Evolutionary conservation across 2,329 filamentous ascomycete species (phyloP).

Genomic region (Penicillium aurantiogriseum): DNA sequence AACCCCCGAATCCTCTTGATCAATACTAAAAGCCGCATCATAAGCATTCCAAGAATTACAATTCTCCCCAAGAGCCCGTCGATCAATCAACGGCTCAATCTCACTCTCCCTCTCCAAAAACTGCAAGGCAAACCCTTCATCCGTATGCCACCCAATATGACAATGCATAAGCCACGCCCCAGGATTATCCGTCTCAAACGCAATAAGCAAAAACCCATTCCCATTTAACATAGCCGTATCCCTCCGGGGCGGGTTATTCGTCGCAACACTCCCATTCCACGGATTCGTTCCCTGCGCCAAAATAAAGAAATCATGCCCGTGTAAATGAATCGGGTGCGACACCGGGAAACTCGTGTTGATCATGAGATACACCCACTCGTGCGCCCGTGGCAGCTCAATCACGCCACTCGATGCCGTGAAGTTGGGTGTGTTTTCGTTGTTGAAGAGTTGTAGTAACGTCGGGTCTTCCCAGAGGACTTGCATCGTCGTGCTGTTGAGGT

Average conservation of each 20-base stretch:
- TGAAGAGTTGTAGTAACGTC: conserved; percentile 27
- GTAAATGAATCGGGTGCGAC: conserved; percentile 64
- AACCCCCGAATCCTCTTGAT: conserved; percentile 12
- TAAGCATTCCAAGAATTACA: conserved; percentile 26
- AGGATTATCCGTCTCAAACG: conserved; percentile 54
- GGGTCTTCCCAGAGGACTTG: conserved; percentile 34
- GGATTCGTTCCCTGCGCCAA: conserved; percentile 52
- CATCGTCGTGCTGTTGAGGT: conserved; percentile 34
- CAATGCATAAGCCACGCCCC: conserved; percentile 44
- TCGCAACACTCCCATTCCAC: conserved; percentile 26
- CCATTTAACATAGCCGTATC: conserved; percentile 49
- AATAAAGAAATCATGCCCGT: conserved; percentile 70
- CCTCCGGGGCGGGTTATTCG: conserved; percentile 48
- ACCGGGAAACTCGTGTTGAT: conserved; percentile 25
- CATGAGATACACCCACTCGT: conserved; percentile 31
- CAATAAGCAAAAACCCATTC: conserved; percentile 50
- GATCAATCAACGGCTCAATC: conserved; percentile 24
- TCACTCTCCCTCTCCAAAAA: conserved; percentile 34
- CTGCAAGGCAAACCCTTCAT: conserved; percentile 34
- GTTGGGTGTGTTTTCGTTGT: conserved; percentile 10
- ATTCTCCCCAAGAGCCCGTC: conserved; percentile 9
- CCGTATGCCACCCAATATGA: conserved; percentile 34
- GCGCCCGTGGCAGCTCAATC: conserved; percentile 22
- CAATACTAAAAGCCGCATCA: conserved; percentile 15
- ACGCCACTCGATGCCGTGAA: conserved; percentile 23